A percentile compares a stretch with the other conserved stretches of the same genome.
phyloP scores from a whole-genome alignment of 768 basidiomycete species.

The Hemileccinum rubropunctum region DNA sequence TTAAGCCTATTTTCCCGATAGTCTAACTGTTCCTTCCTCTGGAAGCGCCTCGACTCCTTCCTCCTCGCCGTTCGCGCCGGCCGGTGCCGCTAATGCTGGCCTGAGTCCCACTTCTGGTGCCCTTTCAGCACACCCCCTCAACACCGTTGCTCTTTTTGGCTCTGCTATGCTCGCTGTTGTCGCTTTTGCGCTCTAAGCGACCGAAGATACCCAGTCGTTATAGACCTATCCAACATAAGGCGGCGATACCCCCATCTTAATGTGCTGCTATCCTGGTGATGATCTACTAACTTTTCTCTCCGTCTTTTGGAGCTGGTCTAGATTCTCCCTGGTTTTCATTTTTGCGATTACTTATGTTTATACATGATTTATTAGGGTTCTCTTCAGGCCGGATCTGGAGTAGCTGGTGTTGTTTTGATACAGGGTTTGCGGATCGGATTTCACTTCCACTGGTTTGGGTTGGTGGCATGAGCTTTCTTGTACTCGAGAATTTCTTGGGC shows the following conservation, averaged over 20 bases:
- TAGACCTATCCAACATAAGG: constrained; percentile 39
- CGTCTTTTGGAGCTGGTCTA: constrained; percentile 12
- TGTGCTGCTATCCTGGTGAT: constrained; percentile 25
- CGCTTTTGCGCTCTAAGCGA: constrained; percentile 23
- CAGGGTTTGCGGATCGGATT: background rate
- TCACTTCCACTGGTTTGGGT: constrained; percentile 15
- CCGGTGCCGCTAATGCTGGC: constrained; percentile 37
- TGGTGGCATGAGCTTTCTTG: constrained; percentile 7
- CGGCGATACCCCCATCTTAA: constrained; percentile 33
- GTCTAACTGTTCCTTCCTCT: constrained; percentile 1
- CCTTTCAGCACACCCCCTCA: constrained; percentile 23
- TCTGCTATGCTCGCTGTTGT: constrained; percentile 19
- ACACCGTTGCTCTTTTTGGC: constrained; percentile 20
- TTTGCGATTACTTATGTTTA: constrained; percentile 7
- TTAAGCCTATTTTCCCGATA: constrained; percentile 1
- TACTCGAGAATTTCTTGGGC: constrained; percentile 11
- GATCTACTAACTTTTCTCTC: background rate
- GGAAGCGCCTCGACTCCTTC: background rate
- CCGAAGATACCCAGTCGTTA: constrained; percentile 7
- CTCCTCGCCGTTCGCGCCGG: constrained; percentile 14
- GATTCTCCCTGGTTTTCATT: constrained; percentile 1
- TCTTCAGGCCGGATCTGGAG: constrained; percentile 13
- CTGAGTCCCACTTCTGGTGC: constrained; percentile 21
- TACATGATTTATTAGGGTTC: constrained; percentile 13
- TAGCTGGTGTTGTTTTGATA: constrained; percentile 7